phyloP scores from a whole-genome alignment of 2,329 filamentous ascomycete species.

The Alternaria atra region DNA sequence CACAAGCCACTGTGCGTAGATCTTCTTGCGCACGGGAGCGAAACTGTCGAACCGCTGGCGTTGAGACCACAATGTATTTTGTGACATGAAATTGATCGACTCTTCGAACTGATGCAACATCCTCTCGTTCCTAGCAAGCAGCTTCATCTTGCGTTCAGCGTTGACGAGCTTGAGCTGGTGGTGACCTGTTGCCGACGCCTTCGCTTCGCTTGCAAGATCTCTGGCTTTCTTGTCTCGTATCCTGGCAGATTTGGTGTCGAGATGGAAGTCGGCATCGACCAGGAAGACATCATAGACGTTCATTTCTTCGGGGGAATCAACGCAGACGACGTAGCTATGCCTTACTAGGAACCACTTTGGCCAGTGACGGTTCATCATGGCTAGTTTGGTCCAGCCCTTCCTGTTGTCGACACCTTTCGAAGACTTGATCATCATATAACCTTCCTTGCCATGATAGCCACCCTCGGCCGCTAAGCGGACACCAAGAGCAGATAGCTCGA shows the following conservation, averaged over 20 bases:
- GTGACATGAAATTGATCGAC: constrained; percentile 86
- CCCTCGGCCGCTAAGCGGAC: constrained; percentile 94
- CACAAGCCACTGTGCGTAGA: constrained; percentile 95
- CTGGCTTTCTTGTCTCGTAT: constrained; percentile 63
- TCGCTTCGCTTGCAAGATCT: constrained; percentile 71
- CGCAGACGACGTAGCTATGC: constrained; percentile 96
- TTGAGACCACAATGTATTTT: constrained; percentile 82
- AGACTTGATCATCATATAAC: constrained; percentile 89
- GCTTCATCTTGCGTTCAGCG: constrained; percentile 88
- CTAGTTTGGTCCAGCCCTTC: constrained; percentile 77
- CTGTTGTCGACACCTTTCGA: constrained; percentile 88
- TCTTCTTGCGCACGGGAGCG: constrained; percentile 84
- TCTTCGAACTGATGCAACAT: constrained; percentile 92
- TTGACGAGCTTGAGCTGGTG: constrained; percentile 90
- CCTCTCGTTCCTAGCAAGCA: constrained; percentile 89
- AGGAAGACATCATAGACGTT: constrained; percentile 98
- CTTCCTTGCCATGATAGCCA: constrained; percentile 97
- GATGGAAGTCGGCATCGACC: constrained; percentile 87
- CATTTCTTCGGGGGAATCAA: constrained; percentile 99
- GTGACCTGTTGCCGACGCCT: constrained; percentile 72
- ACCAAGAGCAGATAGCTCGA: constrained; percentile 92
- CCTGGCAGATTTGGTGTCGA: constrained; percentile 73
- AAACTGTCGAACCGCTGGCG: constrained; percentile 92
- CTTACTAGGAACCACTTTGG: constrained; percentile 99
- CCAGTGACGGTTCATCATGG: constrained; percentile 82